Percentiles rank a stretch among this genome's conserved stretches.
These are phyloP conservation scores for Podospora sp. DNA, from an alignment of 495 filamentous ascomycete genomes.

Conservation along the genomic window DNA sequence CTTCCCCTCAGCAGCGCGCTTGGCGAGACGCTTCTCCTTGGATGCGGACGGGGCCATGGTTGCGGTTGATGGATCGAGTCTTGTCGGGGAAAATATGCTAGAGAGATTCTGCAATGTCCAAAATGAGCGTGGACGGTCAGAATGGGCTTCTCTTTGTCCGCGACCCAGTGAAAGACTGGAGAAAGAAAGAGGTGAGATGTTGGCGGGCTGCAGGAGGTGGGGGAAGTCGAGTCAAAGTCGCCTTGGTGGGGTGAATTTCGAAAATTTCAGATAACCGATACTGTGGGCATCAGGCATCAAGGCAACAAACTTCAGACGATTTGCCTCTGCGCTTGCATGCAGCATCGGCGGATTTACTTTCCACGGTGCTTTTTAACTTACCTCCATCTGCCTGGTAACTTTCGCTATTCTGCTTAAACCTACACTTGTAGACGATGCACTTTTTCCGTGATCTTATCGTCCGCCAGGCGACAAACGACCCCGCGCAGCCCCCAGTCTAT, in stretches of 20 bases:
- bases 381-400: background rate
- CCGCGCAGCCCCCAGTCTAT: background rate
- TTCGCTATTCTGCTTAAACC: too few species aligned
- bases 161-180: conserved; percentile 22
- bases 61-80: conserved; percentile 6
- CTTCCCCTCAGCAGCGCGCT: conserved; percentile 82
- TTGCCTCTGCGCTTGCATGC: background rate
- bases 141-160: conserved; percentile 21
- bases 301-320: conserved; percentile 26
- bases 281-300: conserved; percentile 36
- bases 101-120: conserved; percentile 8
- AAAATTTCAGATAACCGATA: conserved; percentile 45
- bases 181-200: conserved; percentile 21
- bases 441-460: background rate
- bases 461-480: background rate
- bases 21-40: conserved; percentile 95
- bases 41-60: conserved; percentile 91
- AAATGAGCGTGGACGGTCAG: conserved; percentile 23
- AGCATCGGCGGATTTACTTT: background rate
- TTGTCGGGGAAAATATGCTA: conserved; percentile 8
- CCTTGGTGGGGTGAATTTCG: conserved; percentile 38
- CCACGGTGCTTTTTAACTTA: background rate
- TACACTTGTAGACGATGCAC: too few species aligned
- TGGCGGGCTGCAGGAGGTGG: conserved; percentile 30
- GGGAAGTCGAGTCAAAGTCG: conserved; percentile 27